A percentile compares a stretch with the other conserved stretches of the same genome.
Conservation (phyloP, 495 filamentous ascomycete species). For the Penicillium salamii region DNA sequence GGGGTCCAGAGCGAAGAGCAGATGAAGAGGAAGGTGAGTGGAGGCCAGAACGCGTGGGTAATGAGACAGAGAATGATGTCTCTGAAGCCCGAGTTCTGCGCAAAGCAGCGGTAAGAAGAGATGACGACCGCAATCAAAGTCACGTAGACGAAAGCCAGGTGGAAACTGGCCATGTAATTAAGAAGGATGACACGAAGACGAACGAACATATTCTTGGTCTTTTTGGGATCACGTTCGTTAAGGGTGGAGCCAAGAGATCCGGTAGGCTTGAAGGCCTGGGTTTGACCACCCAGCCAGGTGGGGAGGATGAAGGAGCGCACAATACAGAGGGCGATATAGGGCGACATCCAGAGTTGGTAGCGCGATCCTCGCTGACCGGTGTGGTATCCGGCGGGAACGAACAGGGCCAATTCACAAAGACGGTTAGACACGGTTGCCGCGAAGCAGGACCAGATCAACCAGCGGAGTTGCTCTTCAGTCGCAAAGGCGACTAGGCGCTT, state of each 20-base stretch:
- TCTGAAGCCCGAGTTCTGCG: slow-evolving; percentile 19
- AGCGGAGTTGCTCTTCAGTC: slow-evolving; percentile 41
- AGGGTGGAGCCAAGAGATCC: slow-evolving; percentile 30
- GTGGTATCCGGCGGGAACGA: slow-evolving; percentile 43
- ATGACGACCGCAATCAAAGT: slow-evolving; percentile 36
- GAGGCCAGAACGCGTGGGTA: slow-evolving; percentile 50
- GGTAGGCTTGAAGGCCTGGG: slow-evolving; percentile 37
- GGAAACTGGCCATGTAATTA: slow-evolving; percentile 38
- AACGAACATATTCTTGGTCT: slow-evolving; percentile 26
- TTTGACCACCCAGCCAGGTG: slow-evolving; percentile 37
- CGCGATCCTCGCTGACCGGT: slow-evolving; percentile 40
- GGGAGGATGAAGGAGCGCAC: slow-evolving; percentile 45
- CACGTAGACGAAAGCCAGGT: slow-evolving; percentile 39
- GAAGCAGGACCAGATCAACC: slow-evolving; percentile 48
- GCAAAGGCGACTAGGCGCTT: slow-evolving; percentile 43
- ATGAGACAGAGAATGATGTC: slow-evolving; percentile 36
- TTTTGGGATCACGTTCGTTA: slow-evolving; percentile 33
- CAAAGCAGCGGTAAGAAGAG: slow-evolving; percentile 35
- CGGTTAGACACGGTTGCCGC: slow-evolving; percentile 36
- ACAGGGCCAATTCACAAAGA: slow-evolving; percentile 41
- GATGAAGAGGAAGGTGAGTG: slow-evolving; percentile 36
- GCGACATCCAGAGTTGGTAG: slow-evolving; percentile 46
- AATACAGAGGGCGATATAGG: slow-evolving; percentile 43
- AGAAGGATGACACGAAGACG: slow-evolving; percentile 30
- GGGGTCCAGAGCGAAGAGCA: slow-evolving; percentile 39